A percentile compares a stretch with the other conserved stretches of the same genome.
Conservation (phyloP, 768 basidiomycete genomes). For the Amanita molliuscula region DNA sequence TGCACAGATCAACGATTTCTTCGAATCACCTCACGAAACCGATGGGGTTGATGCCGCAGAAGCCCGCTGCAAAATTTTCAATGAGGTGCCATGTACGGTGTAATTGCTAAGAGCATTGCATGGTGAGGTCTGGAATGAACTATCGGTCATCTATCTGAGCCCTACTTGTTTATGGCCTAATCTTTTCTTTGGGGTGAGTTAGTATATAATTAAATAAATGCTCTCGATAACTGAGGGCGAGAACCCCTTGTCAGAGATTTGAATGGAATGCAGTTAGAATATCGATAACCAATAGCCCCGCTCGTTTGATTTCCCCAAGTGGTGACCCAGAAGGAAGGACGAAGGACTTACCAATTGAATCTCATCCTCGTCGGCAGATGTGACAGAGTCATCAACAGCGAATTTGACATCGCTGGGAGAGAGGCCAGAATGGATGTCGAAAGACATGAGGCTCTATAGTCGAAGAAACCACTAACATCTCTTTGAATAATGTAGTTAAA, state of each 20-base stretch:
- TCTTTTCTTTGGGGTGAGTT: constrained; percentile 45
- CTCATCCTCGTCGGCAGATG: constrained; percentile 28
- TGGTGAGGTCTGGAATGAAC: not conserved
- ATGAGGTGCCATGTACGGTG: constrained; percentile 78
- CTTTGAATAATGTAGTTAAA: too few species aligned
- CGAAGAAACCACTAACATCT: too few species aligned
- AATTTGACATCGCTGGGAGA: constrained; percentile 15
- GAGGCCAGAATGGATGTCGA: constrained; percentile 13
- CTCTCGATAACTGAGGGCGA: constrained; percentile 29
- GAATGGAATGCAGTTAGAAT: constrained; percentile 31
- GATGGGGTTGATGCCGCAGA: constrained; percentile 37
- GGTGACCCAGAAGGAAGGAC: constrained; percentile 15
- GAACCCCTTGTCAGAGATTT: constrained; percentile 9
- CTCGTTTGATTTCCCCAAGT: constrained; percentile 17
- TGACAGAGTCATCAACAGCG: too few species aligned
- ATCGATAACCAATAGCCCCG: constrained; percentile 72
- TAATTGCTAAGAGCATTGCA: constrained; percentile 44
- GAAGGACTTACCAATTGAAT: constrained; percentile 33
- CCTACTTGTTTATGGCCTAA: constrained; percentile 77
- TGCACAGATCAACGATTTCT: constrained; percentile 1
- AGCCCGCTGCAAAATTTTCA: constrained; percentile 84
- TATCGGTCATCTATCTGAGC: constrained; percentile 2
- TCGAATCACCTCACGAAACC: not conserved
- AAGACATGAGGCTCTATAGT: constrained; percentile 2
- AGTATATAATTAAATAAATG: constrained; percentile 30